Evolutionary conservation across 306 rosid species (phyloP).

Genomic region (Lathyrus tuberosus): DNA sequence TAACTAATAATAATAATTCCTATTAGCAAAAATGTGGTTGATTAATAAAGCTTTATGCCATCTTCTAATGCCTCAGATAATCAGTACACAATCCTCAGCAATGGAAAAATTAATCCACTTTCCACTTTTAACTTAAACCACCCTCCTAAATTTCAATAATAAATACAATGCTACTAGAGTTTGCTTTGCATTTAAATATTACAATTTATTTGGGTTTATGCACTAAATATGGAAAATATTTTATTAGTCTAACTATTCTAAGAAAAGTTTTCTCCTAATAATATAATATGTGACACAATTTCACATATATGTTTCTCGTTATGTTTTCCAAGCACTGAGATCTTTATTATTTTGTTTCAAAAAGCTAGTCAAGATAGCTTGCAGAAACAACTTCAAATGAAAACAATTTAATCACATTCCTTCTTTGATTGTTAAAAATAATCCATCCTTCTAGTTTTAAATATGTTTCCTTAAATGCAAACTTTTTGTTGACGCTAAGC

Average conservation of each 20-base stretch:
- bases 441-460: background rate
- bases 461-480: constrained; percentile 1
- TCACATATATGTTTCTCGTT: background rate
- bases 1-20: constrained; percentile 12
- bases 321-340: background rate
- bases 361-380: background rate
- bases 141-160: background rate
- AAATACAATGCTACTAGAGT: background rate
- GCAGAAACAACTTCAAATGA: background rate
- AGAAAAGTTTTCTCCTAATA: background rate
- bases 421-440: background rate
- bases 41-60: constrained; percentile 19
- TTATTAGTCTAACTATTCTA: background rate
- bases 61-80: constrained; percentile 13
- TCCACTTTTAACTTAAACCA: background rate
- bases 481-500: background rate
- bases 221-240: background rate
- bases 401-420: background rate
- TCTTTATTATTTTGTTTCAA: background rate
- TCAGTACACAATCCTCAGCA: background rate
- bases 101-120: background rate
- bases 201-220: constrained; percentile 2
- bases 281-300: background rate
- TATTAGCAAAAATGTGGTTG: constrained; percentile 4
- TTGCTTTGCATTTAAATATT: constrained; percentile 2